Base-by-base conservation (phyloP, 768 basidiomycete genomes). In the Termitomyces sp. region DNA sequence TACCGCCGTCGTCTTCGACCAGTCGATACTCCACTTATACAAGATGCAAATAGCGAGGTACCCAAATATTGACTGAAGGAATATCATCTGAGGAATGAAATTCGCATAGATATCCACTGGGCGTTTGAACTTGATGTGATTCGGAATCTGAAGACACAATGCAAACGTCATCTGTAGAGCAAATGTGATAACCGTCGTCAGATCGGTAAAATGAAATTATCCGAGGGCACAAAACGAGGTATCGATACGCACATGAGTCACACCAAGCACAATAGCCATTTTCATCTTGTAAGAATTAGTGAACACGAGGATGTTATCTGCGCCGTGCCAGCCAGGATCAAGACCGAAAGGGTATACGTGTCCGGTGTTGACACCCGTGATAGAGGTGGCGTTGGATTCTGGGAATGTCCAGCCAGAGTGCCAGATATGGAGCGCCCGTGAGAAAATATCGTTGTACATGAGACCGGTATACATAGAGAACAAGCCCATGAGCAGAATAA, bases 281-380 rank as follows among this genome's bases (percentile, higher is more conserved):
- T 99, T 98, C 97, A 99, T 99, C 85, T 98, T 99, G 78, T 96
- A 96, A 39, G 95, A 98, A 73, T 99, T 99, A 52, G 89, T 89
- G 73, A 98, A 99, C 42, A 97, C 86, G 57, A 99, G 79, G 2
- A 78, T 79, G 67, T 99, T 99, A 61, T 92, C 91, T 5, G 95
- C 81, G 19, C 87, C 92, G 67, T 97, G 94, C 97, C 97, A 99
- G 48, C 76, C 86, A 51, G 94, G 94, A 69, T 99, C 97, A 60
- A 99, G 69, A 62, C 97, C 97, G 62, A 99, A 94, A 3, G 89
- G 85, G 75, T 99, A 98, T n/a, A 81, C 78, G 60, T 78, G 76
- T 3, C 89, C 89, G 48, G 79, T 91, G 27, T 80, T 64, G 3
- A 77, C 64, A 14, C 79, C 91, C 12, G 64, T 59, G 49, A 84